A percentile compares a stretch with the other conserved stretches of the same genome.
Evolutionary conservation across 164 flowering plant species (phyloP).

Genomic region (Magnolia kwangsiensis): DNA sequence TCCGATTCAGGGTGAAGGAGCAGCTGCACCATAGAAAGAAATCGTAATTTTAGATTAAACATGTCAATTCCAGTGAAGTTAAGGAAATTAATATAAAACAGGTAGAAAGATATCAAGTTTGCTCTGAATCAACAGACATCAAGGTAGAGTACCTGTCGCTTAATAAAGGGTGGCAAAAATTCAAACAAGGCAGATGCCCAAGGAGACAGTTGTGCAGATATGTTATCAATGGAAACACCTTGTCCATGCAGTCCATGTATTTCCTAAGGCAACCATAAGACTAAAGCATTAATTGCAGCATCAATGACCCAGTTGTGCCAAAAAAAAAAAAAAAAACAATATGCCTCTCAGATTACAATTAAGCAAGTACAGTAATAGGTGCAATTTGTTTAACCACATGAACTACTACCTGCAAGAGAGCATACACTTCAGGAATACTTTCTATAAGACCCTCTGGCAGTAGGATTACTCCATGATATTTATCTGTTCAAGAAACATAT

Average conservation of each 20-base stretch:
- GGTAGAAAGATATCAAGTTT: too few species aligned
- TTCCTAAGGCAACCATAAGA: slow-evolving; percentile 50
- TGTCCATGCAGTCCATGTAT: slow-evolving; percentile 72
- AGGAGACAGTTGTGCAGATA: slow-evolving; percentile 88
- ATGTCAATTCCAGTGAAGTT: background rate
- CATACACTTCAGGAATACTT: slow-evolving; percentile 96
- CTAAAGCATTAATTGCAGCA: background rate
- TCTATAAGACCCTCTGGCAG: slow-evolving; percentile 96
- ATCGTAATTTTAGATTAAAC: slow-evolving; percentile 8
- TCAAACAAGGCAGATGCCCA: slow-evolving; percentile 99
- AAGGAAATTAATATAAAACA: background rate
- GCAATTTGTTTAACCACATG: background rate
- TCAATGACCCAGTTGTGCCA: background rate
- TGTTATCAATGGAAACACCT: slow-evolving; percentile 71
- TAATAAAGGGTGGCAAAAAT: slow-evolving; percentile 86
- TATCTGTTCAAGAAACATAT: slow-evolving; percentile 44
- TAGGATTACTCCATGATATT: slow-evolving; percentile 91
- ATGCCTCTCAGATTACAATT: background rate
- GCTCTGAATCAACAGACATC: background rate
- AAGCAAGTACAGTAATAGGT: background rate
- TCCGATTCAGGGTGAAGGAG: slow-evolving; percentile 81
- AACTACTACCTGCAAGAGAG: slow-evolving; percentile 78
- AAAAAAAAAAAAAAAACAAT: background rate
- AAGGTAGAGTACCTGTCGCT: slow-evolving; percentile 61
- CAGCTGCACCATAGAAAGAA: slow-evolving; percentile 30